Base-by-base conservation (phyloP, 2,329 filamentous ascomycete genomes). In the Neophaeococcomyces aloes region DNA sequence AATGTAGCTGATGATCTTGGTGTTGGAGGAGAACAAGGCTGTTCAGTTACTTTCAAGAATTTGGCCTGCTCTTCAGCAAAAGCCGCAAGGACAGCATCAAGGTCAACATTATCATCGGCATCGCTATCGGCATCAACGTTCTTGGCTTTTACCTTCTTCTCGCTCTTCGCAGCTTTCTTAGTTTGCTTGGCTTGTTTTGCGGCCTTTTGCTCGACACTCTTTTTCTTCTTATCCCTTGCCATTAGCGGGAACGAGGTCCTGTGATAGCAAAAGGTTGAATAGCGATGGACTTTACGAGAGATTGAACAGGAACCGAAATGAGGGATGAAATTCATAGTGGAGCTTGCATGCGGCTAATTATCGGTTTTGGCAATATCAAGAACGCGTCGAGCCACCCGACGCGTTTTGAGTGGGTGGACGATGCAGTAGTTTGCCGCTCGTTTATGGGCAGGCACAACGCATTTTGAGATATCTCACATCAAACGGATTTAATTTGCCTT, bases 31-130 rank as follows among this genome's bases (percentile, higher is more conserved):
- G 69, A 75, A 18, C 78, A 75, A 33, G 74, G 76, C 2, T 76
- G 74, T 67, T 98, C 91, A 3, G 89, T 95, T 56, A 98, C 78
- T 65, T 94, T 94, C 56, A 91, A 76, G 59, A 94, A 95, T 58
- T 85, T 83, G 58, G 94, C 89, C 68, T 98, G 91, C 64, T 87
- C 83, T 60, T 84, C 85, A 54, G 84, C 84, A 65, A 94, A 96
- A 62, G 94, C 86, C 35, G 89, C 88, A 21, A 98, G 78, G 34
- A 98, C 88, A 35, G 82, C 81, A 59, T 98, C 91, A 29, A 98
- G 75, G 64, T 96, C 91, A 11, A 91, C 80, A 56, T 95, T 88
- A 61, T 96, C 89, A 37, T 75, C 85, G 61, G 95, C 89, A 59
- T 85, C 89, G 61, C 88, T 88, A 21, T 83, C 82, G 45, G 72